Evolutionary conservation across 1,139 yeast species (phyloP).

Genomic region (Nadsonia commutata): DNA sequence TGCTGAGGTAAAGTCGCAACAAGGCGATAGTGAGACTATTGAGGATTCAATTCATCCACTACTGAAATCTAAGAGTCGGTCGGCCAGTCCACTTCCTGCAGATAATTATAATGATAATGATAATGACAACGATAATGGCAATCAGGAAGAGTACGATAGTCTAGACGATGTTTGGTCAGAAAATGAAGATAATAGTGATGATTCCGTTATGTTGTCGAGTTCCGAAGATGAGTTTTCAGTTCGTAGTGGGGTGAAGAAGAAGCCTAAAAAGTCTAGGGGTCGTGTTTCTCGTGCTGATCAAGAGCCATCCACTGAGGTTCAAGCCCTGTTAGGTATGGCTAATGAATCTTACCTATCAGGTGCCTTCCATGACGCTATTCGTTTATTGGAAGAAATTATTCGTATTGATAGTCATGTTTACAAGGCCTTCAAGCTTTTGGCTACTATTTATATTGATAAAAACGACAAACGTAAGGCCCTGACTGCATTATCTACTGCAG

Average conservation of each 20-base stretch:
- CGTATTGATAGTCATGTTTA: conserved; percentile 62
- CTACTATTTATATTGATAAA: conserved; percentile 62
- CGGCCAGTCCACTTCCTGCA: background rate
- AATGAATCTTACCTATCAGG: conserved; percentile 8
- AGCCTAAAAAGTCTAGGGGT: conserved; percentile 3
- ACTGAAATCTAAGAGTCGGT: background rate
- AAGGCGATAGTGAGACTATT: background rate
- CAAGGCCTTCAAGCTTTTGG: conserved; percentile 73
- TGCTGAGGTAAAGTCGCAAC: too few relatives aligned
- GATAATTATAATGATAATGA: conserved; percentile 6
- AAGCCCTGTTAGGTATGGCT: conserved; percentile 9
- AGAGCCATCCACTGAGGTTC: conserved; percentile 11
- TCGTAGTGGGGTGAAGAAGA: background rate
- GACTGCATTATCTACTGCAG: conserved; percentile 71
- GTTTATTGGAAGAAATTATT: conserved; percentile 57
- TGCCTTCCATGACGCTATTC: conserved; percentile 52
- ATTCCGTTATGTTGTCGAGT: background rate
- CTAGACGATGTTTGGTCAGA: conserved; percentile 6
- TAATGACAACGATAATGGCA: conserved; percentile 3
- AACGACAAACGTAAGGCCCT: conserved; percentile 62
- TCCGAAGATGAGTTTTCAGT: background rate
- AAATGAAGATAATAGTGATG: background rate
- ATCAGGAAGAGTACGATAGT: conserved; percentile 6
- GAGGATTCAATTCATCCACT: background rate
- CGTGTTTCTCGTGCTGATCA: conserved; percentile 6